Percentiles rank a stretch among this genome's conserved stretches.
Conservation (phyloP, 1,139 yeast species). For the Sugiyamaella paludigena region DNA sequence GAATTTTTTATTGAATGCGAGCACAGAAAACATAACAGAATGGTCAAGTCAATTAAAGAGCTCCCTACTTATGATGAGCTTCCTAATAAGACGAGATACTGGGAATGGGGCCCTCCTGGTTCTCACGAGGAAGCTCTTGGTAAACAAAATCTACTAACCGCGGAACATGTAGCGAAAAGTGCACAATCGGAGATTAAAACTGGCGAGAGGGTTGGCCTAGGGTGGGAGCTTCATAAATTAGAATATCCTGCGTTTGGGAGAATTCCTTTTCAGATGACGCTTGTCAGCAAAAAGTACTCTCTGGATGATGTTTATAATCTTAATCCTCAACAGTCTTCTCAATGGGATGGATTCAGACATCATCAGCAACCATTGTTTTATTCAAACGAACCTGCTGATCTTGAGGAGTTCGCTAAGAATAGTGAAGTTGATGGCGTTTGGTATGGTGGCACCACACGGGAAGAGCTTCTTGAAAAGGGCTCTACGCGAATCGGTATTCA, state of each 20-base stretch:
- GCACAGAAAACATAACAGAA: not conserved
- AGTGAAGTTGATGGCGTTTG: slow-evolving; percentile 21
- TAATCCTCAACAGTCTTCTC: slow-evolving; percentile 37
- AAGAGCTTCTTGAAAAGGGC: slow-evolving; percentile 24
- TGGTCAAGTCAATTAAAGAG: slow-evolving; percentile 17
- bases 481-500: slow-evolving; percentile 33
- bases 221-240: slow-evolving; percentile 24
- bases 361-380: slow-evolving; percentile 23
- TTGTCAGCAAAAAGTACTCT: slow-evolving; percentile 5
- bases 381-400: slow-evolving; percentile 9
- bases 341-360: slow-evolving; percentile 40
- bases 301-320: slow-evolving; percentile 33
- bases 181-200: slow-evolving; percentile 25
- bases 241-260: slow-evolving; percentile 24
- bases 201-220: slow-evolving; percentile 26
- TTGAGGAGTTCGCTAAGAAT: slow-evolving; percentile 8
- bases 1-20: too few species aligned
- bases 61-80: slow-evolving; percentile 24
- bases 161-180: slow-evolving; percentile 23
- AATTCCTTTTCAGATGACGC: slow-evolving; percentile 14
- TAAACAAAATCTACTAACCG: slow-evolving; percentile 25
- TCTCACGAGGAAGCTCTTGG: slow-evolving; percentile 29
- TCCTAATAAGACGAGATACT: slow-evolving; percentile 23
- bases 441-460: slow-evolving; percentile 31
- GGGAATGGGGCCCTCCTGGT: slow-evolving; percentile 30